Evolutionary conservation across 1,284 basidiomycete species (phyloP).

Genomic region (Apiotrichum mycotoxinovorans): DNA sequence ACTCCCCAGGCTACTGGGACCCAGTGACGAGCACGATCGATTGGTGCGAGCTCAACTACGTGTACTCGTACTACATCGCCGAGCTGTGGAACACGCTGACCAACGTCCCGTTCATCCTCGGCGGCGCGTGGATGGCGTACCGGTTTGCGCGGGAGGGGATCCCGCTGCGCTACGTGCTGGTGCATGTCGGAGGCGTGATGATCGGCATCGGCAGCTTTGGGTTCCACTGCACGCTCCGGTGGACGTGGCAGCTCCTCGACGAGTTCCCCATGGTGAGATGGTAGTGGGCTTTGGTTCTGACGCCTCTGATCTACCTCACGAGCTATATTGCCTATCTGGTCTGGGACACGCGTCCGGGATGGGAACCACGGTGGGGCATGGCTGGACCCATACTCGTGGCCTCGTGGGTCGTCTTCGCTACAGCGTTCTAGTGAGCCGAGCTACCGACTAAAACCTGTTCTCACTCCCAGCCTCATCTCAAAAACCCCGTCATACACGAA

Average conservation of each 20-base stretch:
- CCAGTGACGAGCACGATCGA: constrained; percentile 4
- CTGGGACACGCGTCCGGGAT: constrained; percentile 13
- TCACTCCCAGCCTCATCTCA: constrained; percentile 36
- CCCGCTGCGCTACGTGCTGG: constrained; percentile 8
- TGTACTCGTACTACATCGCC: constrained; percentile 26
- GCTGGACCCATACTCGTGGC: constrained; percentile 5
- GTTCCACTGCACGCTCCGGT: constrained; percentile 20
- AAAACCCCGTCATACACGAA: constrained; percentile 52
- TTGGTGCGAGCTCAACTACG: constrained; percentile 31
- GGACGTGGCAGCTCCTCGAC: constrained; percentile 24
- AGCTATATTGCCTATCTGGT: constrained; percentile 9
- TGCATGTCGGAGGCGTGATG: constrained; percentile 16
- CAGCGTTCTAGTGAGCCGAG: constrained; percentile 14
- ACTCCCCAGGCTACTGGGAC: constrained; percentile 10
- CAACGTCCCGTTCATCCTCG: constrained; percentile 45
- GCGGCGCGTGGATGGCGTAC: not conserved
- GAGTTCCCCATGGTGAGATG: constrained; percentile 25
- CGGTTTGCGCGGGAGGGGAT: constrained; percentile 1
- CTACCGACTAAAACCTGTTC: not conserved
- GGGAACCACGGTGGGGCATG: constrained; percentile 8
- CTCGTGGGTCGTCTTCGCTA: constrained; percentile 15
- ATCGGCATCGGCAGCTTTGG: constrained; percentile 22
- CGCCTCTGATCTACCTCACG: constrained; percentile 10
- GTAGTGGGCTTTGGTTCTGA: not conserved
- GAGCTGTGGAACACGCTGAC: constrained; percentile 34